These are phyloP conservation scores for Fusarium sp. DNA, from an alignment of 2,329 filamentous ascomycete species.

Conservation along the genomic window DNA sequence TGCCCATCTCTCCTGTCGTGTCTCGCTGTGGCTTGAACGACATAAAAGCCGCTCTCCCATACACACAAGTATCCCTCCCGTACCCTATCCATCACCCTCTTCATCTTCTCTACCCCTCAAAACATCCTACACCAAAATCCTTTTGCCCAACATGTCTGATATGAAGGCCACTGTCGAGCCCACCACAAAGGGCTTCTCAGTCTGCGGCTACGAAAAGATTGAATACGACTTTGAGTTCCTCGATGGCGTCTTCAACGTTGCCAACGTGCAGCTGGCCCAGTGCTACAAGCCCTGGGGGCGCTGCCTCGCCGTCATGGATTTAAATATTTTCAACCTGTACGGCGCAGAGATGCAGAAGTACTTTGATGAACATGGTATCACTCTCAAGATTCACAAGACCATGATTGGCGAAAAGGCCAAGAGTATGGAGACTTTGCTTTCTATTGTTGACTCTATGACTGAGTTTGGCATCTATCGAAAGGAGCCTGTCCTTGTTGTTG, in stretches of 20 bases:
- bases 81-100: constrained; percentile 16
- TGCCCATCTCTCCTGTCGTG: neutral
- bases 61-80: neutral
- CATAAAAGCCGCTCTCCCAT: constrained; percentile 29
- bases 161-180: constrained; percentile 73
- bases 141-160: constrained; percentile 69
- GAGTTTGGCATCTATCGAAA: constrained; percentile 77
- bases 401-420: constrained; percentile 82
- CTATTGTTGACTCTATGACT: constrained; percentile 79
- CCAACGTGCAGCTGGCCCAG: constrained; percentile 70
- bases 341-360: constrained; percentile 73
- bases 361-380: constrained; percentile 71
- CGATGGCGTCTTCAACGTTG: constrained; percentile 72
- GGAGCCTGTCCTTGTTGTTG: constrained; percentile 74
- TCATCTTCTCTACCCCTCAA: constrained; percentile 1
- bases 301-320: constrained; percentile 75
- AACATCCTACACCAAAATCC: neutral
- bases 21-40: neutral
- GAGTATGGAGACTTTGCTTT: constrained; percentile 75
- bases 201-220: constrained; percentile 80
- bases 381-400: constrained; percentile 75
- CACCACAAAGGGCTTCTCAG: constrained; percentile 73
- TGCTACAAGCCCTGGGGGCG: constrained; percentile 74
- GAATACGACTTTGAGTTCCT: constrained; percentile 81
- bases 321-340: constrained; percentile 77